Base-by-base conservation (phyloP, 768 basidiomycete species). In the Boletus vinaceobasis region DNA sequence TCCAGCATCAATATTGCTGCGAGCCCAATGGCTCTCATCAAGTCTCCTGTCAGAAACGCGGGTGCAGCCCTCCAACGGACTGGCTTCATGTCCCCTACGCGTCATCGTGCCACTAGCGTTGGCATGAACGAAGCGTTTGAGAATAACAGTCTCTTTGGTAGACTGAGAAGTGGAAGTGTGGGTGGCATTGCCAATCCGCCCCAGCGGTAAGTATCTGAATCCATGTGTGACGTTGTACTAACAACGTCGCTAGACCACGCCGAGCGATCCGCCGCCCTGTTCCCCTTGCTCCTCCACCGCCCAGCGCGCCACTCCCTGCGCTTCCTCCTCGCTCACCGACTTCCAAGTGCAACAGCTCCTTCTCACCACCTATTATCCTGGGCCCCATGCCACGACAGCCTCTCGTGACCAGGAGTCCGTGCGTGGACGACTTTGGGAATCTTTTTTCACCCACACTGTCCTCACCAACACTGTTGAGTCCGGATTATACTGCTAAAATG, bases 1-100 rank as follows among this genome's bases (percentile, higher is more conserved):
- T 86, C 84, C 17, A 87, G 85, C 36, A 68, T 88, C 31, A 86
- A 81, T 5, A 57, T 82, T 21, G 76, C 70, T 4, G 72, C 75
- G 13, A 82, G 77, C 8, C 83, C 85, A 2, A 79, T 86, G 69
- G 74, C 75, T 39, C 65, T 74, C 35, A 83, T 87, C 60, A 85
- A 84, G 54, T 81, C 83, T 0, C 81, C 85, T 1, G 61, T 74
- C 14, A 77, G 83, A 35, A 78, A 71, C 2, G 83, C 79, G 0
- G 75, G 75, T 23, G 73, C 73, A 29, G 83, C 84, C 1, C 67
- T 83, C 26, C 82, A 79, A 55, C 71, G 73, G 45, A 78, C 78
- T 46, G 73, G 77, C 29, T 43, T 72, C 62, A 60, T 59, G 53
- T 72, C 70, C 23, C 74, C 73, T 15, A 60, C 72, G 7, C 73